Evolutionary conservation across 306 rosid species (phyloP).

Genomic region (Lathyrus aphaca): DNA sequence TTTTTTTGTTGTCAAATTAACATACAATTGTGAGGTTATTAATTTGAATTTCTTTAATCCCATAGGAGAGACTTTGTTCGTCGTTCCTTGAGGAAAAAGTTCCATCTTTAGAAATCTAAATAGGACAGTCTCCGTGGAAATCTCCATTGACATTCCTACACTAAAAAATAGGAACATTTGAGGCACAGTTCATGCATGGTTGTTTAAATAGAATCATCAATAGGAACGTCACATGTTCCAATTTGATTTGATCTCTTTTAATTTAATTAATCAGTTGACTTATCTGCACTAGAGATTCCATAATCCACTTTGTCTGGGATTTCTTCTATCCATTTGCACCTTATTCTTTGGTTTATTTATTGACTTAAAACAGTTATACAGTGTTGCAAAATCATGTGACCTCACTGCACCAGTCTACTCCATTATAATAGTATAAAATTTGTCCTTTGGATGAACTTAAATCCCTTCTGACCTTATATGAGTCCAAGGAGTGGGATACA

Average conservation of each 20-base stretch:
- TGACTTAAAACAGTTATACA: constrained; percentile 9
- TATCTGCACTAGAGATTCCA: constrained; percentile 8
- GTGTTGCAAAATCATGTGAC: constrained; percentile 41
- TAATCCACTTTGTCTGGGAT: constrained; percentile 12
- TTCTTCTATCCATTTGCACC: constrained; percentile 22
- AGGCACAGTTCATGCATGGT: background rate
- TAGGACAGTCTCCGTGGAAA: too few relatives aligned
- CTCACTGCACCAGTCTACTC: constrained; percentile 11
- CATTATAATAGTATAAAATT: constrained; percentile 14
- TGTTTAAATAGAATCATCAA: constrained; percentile 8
- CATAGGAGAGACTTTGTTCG: too few relatives aligned
- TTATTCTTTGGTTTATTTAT: background rate
- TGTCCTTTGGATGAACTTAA: constrained; percentile 38
- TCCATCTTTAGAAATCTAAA: too few relatives aligned
- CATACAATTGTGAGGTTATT: too few relatives aligned
- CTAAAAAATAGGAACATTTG: background rate
- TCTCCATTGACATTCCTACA: too few relatives aligned
- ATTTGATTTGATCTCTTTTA: background rate
- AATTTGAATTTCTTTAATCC: too few relatives aligned
- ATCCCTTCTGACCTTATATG: constrained; percentile 35
- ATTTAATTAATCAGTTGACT: constrained; percentile 28
- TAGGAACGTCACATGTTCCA: constrained; percentile 36
- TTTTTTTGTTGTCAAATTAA: too few relatives aligned
- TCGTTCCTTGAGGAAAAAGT: too few relatives aligned
- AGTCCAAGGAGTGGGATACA: constrained; percentile 23